Base-by-base conservation (phyloP, 768 basidiomycete genomes). In the Termitomyces sp. region DNA sequence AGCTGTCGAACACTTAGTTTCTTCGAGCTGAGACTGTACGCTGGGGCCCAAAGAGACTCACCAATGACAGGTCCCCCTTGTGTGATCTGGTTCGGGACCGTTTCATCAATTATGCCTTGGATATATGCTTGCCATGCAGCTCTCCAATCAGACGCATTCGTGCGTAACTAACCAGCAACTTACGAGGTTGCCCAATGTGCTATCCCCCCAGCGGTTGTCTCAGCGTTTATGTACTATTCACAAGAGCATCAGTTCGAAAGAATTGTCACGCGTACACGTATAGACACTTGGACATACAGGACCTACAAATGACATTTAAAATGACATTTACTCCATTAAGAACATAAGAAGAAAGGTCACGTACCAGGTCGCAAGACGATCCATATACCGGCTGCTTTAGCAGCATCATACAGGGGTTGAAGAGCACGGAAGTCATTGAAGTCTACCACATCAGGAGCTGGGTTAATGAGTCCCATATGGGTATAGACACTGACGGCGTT, bases 391-490 rank as follows among this genome's bases (percentile, higher is more conserved):
- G 85, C 85, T 9, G 78, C 83, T 64, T 80, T 84, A 1, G 91
- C 91, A 8, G 89, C 88, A 60, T 92, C 88, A 62, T 82, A 91
- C 20, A 94, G 74, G 5, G 89, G 86, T 62, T 86, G 77, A 51
- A 93, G 72, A 6, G 85, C 85, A 46, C 90, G 83, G 73, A 84
- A 92, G 36, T 83, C 85, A 63, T 82, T 69, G 64, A 93, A 91
- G 68, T 94, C 91, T 37, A 92, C 72, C 0, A 89, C 83, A 3
- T 85, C 90, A 40, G 81, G 87, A 0, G 89, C 80, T 9, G 91
- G 92, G 63, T 93, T 89, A 37, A 85, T 82, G 47, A 91, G 69
- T 4, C 83, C 91, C 92, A 91, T 90, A 65, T 93, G 91, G 0
- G 84, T 84, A 66, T 93, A 93, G 31, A n/a, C n/a, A n/a, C n/a